Conservation (phyloP, 2,329 filamentous ascomycete genomes). For the Tolypocladium tropicale region DNA sequence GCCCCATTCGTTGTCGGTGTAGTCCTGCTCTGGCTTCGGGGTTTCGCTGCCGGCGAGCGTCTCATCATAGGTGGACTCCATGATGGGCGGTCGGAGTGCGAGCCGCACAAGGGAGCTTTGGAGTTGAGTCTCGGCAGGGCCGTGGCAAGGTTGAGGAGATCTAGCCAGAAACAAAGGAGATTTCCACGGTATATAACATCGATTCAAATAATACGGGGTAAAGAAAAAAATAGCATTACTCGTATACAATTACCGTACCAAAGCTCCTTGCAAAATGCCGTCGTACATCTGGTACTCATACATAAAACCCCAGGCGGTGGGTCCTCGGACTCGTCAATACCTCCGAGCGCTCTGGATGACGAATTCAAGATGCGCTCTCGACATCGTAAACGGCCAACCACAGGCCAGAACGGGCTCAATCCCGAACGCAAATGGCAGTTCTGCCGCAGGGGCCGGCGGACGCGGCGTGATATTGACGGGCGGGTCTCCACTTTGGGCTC, state of each 20-base stretch:
- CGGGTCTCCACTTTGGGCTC: not conserved
- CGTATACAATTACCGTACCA: no score
- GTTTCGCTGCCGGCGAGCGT: conserved; percentile 12
- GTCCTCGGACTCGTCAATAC: not conserved
- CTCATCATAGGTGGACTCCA: conserved; percentile 16
- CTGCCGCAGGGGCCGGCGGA: not conserved
- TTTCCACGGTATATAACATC: no score
- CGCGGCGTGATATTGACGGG: not conserved
- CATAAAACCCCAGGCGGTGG: not conserved
- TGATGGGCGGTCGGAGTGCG: conserved; percentile 5
- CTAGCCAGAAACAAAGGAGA: not conserved
- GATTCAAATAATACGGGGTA: not conserved
- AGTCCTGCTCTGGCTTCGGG: conserved; percentile 3
- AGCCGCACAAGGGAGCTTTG: not conserved
- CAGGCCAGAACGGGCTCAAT: not conserved
- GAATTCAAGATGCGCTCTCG: not conserved
- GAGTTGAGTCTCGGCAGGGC: not conserved
- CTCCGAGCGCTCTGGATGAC: not conserved
- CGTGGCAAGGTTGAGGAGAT: not conserved
- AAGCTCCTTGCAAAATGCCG: no score
- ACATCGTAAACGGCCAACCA: not conserved
- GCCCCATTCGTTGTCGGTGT: conserved; percentile 27
- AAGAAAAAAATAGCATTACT: not conserved
- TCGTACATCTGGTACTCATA: no score
- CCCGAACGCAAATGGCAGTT: not conserved